Conservation (phyloP, 2,329 filamentous ascomycete species). For the Paradendryphiella salina region DNA sequence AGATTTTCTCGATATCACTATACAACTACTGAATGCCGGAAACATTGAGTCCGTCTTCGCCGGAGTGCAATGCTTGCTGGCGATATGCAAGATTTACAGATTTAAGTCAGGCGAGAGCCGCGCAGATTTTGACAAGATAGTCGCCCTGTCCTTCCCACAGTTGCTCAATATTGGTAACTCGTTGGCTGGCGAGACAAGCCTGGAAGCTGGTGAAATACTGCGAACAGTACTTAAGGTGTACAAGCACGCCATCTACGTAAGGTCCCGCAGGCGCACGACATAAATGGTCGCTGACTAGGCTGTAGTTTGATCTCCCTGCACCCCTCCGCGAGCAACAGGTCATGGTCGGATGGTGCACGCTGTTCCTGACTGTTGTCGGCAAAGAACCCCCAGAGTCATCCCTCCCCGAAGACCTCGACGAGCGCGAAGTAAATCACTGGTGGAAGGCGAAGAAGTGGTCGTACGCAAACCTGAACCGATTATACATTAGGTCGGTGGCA, state of each 20-base stretch:
- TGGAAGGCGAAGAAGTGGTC: conserved; percentile 99
- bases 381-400: conserved; percentile 80
- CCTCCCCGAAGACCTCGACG: conserved; percentile 76
- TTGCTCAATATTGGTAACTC: conserved; percentile 84
- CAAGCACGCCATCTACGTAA: conserved; percentile 95
- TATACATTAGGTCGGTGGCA: conserved; percentile 77
- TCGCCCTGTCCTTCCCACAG: conserved; percentile 86
- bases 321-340: conserved; percentile 77
- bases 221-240: conserved; percentile 94
- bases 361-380: conserved; percentile 87
- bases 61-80: conserved; percentile 88
- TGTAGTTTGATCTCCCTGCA: conserved; percentile 79
- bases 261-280: conserved; percentile 40
- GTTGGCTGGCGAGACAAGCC: conserved; percentile 84
- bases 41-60: conserved; percentile 86
- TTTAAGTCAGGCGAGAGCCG: conserved; percentile 86
- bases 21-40: conserved; percentile 84
- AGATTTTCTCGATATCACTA: conserved; percentile 87
- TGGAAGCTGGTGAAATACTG: conserved; percentile 96
- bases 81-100: conserved; percentile 92
- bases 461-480: conserved; percentile 93
- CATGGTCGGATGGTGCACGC: conserved; percentile 93
- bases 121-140: conserved; percentile 90
- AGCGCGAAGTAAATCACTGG: conserved; percentile 94
- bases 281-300: conserved; percentile 32